Evolutionary conservation across 2,329 filamentous ascomycete species (phyloP).

Genomic region (Aspergillus hiratsukae): DNA sequence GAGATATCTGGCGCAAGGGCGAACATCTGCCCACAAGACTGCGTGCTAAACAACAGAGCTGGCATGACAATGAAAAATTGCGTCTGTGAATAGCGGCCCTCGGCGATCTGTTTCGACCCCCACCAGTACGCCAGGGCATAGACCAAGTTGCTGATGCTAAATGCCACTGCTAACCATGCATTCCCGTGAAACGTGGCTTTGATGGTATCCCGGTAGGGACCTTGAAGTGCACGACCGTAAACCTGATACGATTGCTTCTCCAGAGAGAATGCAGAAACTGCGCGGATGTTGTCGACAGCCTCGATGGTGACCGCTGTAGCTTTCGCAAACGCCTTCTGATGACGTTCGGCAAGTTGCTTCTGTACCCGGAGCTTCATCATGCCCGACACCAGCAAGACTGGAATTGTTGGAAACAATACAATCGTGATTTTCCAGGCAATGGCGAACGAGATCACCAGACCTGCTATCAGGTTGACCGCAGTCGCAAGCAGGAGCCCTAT

Average conservation of each 20-base stretch:
- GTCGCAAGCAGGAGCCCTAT: slow-evolving; percentile 65
- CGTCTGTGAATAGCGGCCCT: slow-evolving; percentile 60
- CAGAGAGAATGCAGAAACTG: slow-evolving; percentile 48
- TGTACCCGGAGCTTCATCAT: slow-evolving; percentile 63
- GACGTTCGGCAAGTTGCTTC: slow-evolving; percentile 53
- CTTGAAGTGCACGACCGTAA: slow-evolving; percentile 42
- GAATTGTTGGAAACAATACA: slow-evolving; percentile 65
- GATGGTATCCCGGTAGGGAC: slow-evolving; percentile 45
- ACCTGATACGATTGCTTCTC: slow-evolving; percentile 46
- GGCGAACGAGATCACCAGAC: slow-evolving; percentile 63
- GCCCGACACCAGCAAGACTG: slow-evolving; percentile 63
- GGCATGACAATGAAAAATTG: slow-evolving; percentile 70
- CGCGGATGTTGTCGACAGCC: slow-evolving; percentile 49
- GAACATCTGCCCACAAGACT: slow-evolving; percentile 70
- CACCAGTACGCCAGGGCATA: slow-evolving; percentile 78
- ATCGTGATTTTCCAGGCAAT: slow-evolving; percentile 73
- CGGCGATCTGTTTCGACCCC: slow-evolving; percentile 65
- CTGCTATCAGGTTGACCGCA: slow-evolving; percentile 63
- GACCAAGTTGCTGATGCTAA: slow-evolving; percentile 56
- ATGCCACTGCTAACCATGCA: slow-evolving; percentile 41
- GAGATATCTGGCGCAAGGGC: slow-evolving; percentile 69
- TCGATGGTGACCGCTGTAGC: slow-evolving; percentile 50
- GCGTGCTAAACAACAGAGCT: slow-evolving; percentile 66
- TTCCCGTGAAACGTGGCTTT: slow-evolving; percentile 43
- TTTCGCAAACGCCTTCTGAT: slow-evolving; percentile 47